Base-by-base conservation (phyloP, 768 basidiomycete genomes). In the Lepiota venenata region DNA sequence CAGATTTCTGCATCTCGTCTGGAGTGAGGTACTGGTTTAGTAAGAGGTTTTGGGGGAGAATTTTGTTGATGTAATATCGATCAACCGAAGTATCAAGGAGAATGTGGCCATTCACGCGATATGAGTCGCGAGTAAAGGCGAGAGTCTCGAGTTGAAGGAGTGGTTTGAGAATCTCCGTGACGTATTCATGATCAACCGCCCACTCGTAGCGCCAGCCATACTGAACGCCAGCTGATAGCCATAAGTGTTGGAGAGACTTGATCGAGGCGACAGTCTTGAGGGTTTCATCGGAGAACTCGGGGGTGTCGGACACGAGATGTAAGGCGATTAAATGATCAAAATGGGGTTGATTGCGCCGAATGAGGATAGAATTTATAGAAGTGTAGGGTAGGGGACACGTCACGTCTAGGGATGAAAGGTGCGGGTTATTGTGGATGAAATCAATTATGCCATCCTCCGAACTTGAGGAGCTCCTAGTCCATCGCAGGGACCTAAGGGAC, bases 91-190 rank as follows among this genome's bases (percentile, higher is more conserved):
- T 12, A 60, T 63, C 53, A 35, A 55, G 53, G 10, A 66, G 60
- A 15, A 59, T 60, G 47, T 69, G 69, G 7, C 56, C 56, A 16
- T 61, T 49, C 35, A 60, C 59, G 9, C 20, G 25, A 47, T 71
- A 69, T 3, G 69, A 66, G 50, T 71, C 69, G 14, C 64, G 57
- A 12, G 68, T 66, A 47, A 69, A 68, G 11, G 62, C 64, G 12
- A 71, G 49, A 1, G 48, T 60, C 51, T 62, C 55, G 12, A 71
- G 64, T 7, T 47, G 35, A 2, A 21, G 35, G n/a, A 71, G 66
- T 5, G 64, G 59, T 20, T 49, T 50, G 42, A 71, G 61, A 1
- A 44, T 27, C 4, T 58, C 55, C 14, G 60, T 40, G 16, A 66
- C 39, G 21, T 48, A 25, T 3, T 60, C 52, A 47, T 68, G 68